Conservation (phyloP, 768 basidiomycete genomes). For the Boletus fagicola region DNA sequence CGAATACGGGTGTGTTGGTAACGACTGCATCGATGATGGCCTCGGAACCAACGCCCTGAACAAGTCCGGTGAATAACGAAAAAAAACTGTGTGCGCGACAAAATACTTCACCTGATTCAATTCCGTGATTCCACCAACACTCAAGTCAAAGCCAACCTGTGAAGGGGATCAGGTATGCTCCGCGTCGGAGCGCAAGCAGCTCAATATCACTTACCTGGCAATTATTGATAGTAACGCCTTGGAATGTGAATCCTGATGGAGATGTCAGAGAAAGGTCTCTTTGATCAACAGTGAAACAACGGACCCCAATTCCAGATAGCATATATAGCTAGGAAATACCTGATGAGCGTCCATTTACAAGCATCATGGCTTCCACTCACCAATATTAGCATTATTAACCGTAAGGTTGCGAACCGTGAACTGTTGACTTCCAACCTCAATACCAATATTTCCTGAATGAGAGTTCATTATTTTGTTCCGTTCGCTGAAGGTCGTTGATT, state of each 20-base stretch:
- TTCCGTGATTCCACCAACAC: conserved; percentile 36
- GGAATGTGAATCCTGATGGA: conserved; percentile 49
- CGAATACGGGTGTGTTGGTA: conserved; percentile 43
- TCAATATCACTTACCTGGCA: conserved; percentile 21
- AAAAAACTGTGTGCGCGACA: not conserved
- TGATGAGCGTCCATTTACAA: not conserved
- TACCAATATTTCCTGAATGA: conserved; percentile 47
- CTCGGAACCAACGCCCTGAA: conserved; percentile 42
- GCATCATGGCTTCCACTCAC: conserved; percentile 17
- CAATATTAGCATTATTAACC: conserved; percentile 44
- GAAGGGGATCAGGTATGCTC: not conserved
- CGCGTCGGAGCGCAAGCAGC: not conserved
- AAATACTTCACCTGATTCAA: conserved; percentile 31
- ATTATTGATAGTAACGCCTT: conserved; percentile 47
- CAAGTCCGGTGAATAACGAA: not conserved
- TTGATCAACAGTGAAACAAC: not conserved
- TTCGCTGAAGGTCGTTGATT: not conserved
- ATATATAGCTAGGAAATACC: conserved; percentile 22
- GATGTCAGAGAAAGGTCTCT: not conserved
- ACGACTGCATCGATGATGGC: conserved; percentile 48
- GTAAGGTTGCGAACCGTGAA: conserved; percentile 67
- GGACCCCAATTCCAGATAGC: conserved; percentile 44
- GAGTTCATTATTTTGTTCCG: not conserved
- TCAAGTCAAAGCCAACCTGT: conserved; percentile 46
- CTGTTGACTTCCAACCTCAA: conserved; percentile 79